A percentile compares a stretch with the other conserved stretches of the same genome.
Conservation (phyloP, 1,284 basidiomycete genomes). For the Cryptococcus sp. region DNA sequence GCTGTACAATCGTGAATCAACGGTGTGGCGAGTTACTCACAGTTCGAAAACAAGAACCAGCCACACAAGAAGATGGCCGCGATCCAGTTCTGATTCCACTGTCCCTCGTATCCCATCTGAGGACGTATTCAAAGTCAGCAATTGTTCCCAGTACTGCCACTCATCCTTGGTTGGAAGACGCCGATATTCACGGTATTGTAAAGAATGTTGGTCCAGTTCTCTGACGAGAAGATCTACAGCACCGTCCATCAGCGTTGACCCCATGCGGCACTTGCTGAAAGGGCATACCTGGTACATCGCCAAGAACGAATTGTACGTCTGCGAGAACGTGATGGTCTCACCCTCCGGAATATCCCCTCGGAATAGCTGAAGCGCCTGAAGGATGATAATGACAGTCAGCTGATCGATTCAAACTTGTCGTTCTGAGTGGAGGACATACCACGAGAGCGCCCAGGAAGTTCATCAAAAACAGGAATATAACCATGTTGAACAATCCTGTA, state of each 20-base stretch:
- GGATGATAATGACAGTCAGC: background rate
- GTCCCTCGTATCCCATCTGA: conserved; percentile 57
- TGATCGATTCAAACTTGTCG: background rate
- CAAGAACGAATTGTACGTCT: conserved; percentile 83
- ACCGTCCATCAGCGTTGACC: background rate
- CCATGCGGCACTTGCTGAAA: background rate
- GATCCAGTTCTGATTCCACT: conserved; percentile 69
- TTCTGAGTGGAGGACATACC: conserved; percentile 55
- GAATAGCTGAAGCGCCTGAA: conserved; percentile 51
- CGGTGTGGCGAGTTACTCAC: conserved; percentile 54
- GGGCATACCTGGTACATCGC: conserved; percentile 66
- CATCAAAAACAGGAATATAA: conserved; percentile 83
- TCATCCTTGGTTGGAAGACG: background rate
- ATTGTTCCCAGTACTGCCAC: background rate
- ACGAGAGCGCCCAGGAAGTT: conserved; percentile 84
- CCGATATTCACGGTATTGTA: conserved; percentile 58
- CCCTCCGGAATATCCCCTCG: conserved; percentile 68
- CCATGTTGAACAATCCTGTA: conserved; percentile 89
- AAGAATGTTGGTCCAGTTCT: conserved; percentile 88
- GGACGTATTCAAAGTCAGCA: background rate
- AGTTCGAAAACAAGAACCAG: conserved; percentile 93
- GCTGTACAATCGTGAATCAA: background rate
- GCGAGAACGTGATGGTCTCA: conserved; percentile 71
- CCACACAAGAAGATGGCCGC: conserved; percentile 71
- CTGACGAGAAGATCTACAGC: conserved; percentile 81